These are phyloP conservation scores for Aspergillus nomiae DNA, from an alignment of 2,329 filamentous ascomycete genomes.

Conservation along the genomic window DNA sequence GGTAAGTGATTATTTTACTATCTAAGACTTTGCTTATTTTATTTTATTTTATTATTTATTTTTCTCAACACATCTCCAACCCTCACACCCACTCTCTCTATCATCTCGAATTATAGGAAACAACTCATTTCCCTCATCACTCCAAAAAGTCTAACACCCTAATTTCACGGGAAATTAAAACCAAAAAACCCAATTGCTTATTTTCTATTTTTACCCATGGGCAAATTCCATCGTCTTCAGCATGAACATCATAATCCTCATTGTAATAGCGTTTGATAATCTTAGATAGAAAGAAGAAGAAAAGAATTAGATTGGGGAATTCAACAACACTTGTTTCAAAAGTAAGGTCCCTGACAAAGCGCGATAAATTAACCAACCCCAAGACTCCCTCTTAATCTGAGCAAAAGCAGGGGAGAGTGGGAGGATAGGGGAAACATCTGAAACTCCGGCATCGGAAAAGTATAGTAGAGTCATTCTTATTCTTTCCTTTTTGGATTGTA, in stretches of 20 bases:
- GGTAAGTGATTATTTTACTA: constrained; percentile 1
- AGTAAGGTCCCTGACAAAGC: not conserved
- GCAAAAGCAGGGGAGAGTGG: constrained; percentile 12
- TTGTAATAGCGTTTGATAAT: not conserved
- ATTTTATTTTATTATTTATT: constrained; percentile 11
- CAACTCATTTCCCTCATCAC: not conserved
- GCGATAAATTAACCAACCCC: not conserved
- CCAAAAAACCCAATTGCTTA: constrained; percentile 15
- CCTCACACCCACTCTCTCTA: constrained; percentile 3
- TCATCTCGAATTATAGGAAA: not conserved
- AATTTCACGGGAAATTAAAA: constrained; percentile 6
- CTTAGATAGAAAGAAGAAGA: not conserved
- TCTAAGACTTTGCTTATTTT: constrained; percentile 13
- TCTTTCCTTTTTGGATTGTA: not conserved
- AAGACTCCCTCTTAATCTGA: constrained; percentile 1
- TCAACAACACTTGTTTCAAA: not conserved
- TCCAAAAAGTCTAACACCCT: not conserved
- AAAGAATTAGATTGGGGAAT: not conserved
- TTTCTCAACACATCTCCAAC: not conserved
- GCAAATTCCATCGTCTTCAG: constrained; percentile 4
- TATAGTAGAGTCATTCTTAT: constrained; percentile 3
- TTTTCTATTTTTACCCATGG: constrained; percentile 15
- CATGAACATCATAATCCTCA: not conserved
- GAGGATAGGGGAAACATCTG: constrained; percentile 13
- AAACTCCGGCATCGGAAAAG: constrained; percentile 25